Percentiles rank a stretch among this genome's conserved stretches.
phyloP scores from a whole-genome alignment of 495 filamentous ascomycete genomes.

The Neurospora cerealis region DNA sequence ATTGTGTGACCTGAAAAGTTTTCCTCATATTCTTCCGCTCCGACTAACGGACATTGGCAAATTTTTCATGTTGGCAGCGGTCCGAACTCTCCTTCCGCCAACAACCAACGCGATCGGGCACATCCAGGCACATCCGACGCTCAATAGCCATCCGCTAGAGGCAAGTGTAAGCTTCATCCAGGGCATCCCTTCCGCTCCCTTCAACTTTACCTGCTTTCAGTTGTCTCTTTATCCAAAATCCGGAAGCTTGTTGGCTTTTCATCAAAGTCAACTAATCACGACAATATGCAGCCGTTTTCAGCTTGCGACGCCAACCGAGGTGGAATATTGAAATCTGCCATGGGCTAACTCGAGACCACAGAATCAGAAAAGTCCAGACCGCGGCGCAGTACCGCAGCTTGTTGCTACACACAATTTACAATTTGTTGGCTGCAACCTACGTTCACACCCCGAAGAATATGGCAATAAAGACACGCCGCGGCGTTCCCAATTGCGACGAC shows the following conservation, averaged over 20 bases:
- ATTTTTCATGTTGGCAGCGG: background rate
- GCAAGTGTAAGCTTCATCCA: background rate
- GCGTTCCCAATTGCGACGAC: background rate
- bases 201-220: background rate
- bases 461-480: background rate
- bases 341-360: background rate
- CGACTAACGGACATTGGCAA: background rate
- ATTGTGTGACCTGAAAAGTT: background rate
- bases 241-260: background rate
- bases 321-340: background rate
- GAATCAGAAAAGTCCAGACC: background rate
- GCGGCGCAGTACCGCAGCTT: background rate
- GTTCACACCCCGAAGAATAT: background rate
- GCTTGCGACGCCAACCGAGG: background rate
- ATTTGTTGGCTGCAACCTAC: background rate
- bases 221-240: background rate
- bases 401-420: background rate
- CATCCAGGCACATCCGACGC: background rate
- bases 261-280: background rate
- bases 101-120: background rate
- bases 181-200: background rate
- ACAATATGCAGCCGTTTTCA: background rate
- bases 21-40: background rate
- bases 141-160: background rate
- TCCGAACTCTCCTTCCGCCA: background rate